Evolutionary conservation across 2,329 filamentous ascomycete species (phyloP), one percentile per base, ranked within the genome.

Genomic region (Hymenoscyphus linearis): DNA sequence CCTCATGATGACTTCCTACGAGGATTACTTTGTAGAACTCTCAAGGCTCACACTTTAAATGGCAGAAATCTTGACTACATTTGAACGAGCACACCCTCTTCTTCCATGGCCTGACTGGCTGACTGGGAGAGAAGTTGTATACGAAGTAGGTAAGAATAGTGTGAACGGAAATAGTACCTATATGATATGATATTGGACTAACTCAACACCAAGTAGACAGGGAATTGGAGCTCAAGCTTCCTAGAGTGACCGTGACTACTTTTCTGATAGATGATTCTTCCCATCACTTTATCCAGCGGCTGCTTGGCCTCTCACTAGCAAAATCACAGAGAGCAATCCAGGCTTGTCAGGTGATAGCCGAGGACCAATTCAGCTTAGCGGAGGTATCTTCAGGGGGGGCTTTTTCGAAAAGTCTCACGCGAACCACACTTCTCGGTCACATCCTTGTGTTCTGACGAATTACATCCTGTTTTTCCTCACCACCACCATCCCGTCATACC

Each of bases 271-370:
- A 50, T 18, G 44, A 50, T 50, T 25, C 9, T 22, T 50, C 22
- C 44, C 44, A 22, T 26, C 44, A 50, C 44, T 50, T 50, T 50
- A 50, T 50, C 44, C 44, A 50, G 44, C 44, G 44, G 44, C 44
- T 50, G 44, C 44, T 50, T 10, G 13, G 9, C 44, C 44, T 50
- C 44, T 50, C 44, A 50, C 44, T 25, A 18, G 18, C 44, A 50
- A 50, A 50, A 50, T 50, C 18, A 31, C 7, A 50, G 22, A 12
- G 18, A 50, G 44, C 44, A 50, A 22, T 50, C 44, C 44, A 22
- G 44, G 44, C 44, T 50, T 13, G 44, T 50, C 44, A 50, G 44
- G 44, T 50, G 44, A 50, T 50, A 50, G 44, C 44, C 44, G 44
- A 50, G 44, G 18, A n/a, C 18, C 12, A 22, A 50, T 50, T 18